Evolutionary conservation across 2,329 filamentous ascomycete genomes (phyloP).

Genomic region (Aspergillus fijiensis): DNA sequence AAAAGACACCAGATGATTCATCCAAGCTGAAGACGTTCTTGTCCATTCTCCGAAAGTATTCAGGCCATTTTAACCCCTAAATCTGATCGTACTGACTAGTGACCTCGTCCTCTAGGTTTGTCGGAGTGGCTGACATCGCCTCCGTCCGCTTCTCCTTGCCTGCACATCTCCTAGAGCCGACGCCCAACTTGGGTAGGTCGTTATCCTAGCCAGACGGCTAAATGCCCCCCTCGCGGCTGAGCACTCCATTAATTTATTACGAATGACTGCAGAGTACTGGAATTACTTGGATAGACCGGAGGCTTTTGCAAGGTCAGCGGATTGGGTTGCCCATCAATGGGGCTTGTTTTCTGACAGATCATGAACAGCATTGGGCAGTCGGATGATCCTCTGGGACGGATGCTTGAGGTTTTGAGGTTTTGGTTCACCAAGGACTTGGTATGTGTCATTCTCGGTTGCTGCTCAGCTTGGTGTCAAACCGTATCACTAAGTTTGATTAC

Average conservation of each 20-base stretch:
- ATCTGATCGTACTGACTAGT: constrained; percentile 1
- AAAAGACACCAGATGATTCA: constrained; percentile 70
- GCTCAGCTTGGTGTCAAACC: neutral
- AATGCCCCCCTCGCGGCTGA: neutral
- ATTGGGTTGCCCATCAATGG: constrained; percentile 19
- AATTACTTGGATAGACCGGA: constrained; percentile 95
- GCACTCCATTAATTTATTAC: constrained; percentile 15
- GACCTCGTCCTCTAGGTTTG: constrained; percentile 63
- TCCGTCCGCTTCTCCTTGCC: constrained; percentile 94
- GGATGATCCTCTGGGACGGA: constrained; percentile 85
- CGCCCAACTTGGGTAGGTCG: constrained; percentile 73
- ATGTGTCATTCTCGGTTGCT: constrained; percentile 22
- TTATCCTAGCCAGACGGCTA: neutral
- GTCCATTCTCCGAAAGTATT: constrained; percentile 79
- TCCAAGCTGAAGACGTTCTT: constrained; percentile 89
- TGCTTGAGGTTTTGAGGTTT: constrained; percentile 91
- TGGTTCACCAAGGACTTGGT: constrained; percentile 98
- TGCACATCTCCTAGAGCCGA: constrained; percentile 91
- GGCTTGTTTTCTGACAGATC: constrained; percentile 38
- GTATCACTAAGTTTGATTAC: constrained; percentile 21
- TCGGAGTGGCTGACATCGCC: constrained; percentile 93
- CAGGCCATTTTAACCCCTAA: neutral
- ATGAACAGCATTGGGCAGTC: constrained; percentile 72
- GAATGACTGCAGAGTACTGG: constrained; percentile 74
- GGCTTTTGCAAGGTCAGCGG: constrained; percentile 68